Conservation (phyloP, 345 rosid genomes). For the Toxicodendron radicans region DNA sequence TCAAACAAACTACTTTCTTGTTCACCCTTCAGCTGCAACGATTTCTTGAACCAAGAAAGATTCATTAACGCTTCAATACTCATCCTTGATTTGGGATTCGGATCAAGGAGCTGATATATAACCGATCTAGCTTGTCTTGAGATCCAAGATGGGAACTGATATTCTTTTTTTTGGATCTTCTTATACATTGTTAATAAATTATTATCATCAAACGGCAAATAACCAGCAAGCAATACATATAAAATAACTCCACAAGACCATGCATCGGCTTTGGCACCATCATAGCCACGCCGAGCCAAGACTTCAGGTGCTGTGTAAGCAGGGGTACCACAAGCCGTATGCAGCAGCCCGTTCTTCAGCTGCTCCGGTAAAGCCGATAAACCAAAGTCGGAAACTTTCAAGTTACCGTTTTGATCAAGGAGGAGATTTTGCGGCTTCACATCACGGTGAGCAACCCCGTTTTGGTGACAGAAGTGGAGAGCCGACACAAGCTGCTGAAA, state of each 20-base stretch:
- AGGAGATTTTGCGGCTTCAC: conserved; percentile 83
- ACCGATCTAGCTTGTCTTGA: conserved; percentile 51
- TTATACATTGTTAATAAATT: conserved; percentile 57
- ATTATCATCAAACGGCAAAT: conserved; percentile 60
- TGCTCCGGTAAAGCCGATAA: conserved; percentile 70
- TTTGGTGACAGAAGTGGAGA: conserved; percentile 72
- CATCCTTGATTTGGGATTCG: conserved; percentile 72
- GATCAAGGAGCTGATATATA: conserved; percentile 66
- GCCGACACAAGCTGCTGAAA: conserved; percentile 82
- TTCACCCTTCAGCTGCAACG: conserved; percentile 23
- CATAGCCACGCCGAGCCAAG: conserved; percentile 45
- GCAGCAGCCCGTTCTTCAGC: conserved; percentile 52
- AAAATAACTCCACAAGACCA: conserved; percentile 96
- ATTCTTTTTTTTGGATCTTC: conserved; percentile 55
- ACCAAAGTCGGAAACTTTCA: conserved; percentile 83
- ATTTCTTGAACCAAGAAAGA: conserved; percentile 60
- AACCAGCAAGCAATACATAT: conserved; percentile 55
- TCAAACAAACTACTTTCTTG: conserved; percentile 27
- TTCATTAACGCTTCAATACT: conserved; percentile 46
- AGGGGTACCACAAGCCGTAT: conserved; percentile 81
- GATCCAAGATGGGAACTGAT: conserved; percentile 54
- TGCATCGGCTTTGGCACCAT: conserved; percentile 73
- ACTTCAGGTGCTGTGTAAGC: conserved; percentile 85
- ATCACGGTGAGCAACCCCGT: conserved; percentile 88
- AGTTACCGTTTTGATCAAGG: conserved; percentile 59